Evolutionary conservation across 495 filamentous ascomycete species (phyloP).

Genomic region (Thozetella sp.): DNA sequence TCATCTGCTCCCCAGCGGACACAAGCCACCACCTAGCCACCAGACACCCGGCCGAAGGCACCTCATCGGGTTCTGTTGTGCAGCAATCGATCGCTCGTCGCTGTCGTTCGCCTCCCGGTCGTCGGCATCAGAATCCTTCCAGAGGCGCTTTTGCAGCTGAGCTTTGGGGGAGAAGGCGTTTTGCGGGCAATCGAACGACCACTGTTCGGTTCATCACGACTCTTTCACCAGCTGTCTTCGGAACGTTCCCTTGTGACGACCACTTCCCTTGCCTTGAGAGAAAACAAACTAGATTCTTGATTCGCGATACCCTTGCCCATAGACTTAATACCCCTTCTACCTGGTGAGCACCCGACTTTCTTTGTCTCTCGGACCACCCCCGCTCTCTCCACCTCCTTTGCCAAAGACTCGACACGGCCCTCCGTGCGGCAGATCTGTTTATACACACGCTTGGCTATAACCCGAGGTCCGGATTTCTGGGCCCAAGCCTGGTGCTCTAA

Average conservation of each 20-base stretch:
- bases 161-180: slow-evolving; percentile 1
- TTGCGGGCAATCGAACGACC: neutral
- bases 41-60: neutral
- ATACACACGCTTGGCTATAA: neutral
- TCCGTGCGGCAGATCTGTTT: neutral
- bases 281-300: slow-evolving; percentile 28
- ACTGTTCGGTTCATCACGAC: slow-evolving; percentile 10
- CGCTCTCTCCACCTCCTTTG: slow-evolving; percentile 1
- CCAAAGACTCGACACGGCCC: slow-evolving; percentile 2
- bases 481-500: neutral
- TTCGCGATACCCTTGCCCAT: slow-evolving; percentile 37
- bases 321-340: slow-evolving; percentile 31
- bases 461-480: neutral
- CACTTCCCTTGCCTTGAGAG: slow-evolving; percentile 15
- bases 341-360: slow-evolving; percentile 25
- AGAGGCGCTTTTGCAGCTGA: neutral
- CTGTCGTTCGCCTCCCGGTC: neutral
- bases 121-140: neutral
- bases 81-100: neutral
- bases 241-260: slow-evolving; percentile 19
- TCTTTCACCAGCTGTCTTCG: slow-evolving; percentile 14
- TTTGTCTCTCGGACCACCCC: neutral
- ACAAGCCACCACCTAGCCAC: neutral
- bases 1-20: neutral
- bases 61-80: neutral